These are phyloP conservation scores for Coprinellus aureogranulatus DNA, from an alignment of 768 basidiomycete species.

Conservation along the genomic window DNA sequence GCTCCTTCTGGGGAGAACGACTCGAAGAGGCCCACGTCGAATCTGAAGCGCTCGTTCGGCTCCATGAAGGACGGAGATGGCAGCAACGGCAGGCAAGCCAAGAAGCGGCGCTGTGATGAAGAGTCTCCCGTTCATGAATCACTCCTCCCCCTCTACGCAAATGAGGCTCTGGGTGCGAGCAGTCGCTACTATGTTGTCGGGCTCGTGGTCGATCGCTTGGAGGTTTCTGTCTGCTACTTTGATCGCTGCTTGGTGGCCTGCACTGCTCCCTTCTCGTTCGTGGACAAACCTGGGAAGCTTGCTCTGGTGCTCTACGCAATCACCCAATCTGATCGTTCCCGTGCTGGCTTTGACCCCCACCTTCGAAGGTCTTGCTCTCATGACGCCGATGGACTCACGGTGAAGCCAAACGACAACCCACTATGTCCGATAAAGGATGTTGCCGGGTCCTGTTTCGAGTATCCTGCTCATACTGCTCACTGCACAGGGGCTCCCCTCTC, in stretches of 20 bases:
- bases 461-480: too few relatives aligned
- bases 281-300: conserved; percentile 12
- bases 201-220: conserved; percentile 17
- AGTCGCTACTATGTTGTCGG: conserved; percentile 20
- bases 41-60: too few relatives aligned
- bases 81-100: too few relatives aligned
- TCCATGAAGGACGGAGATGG: too few relatives aligned
- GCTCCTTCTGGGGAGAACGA: too few relatives aligned
- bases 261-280: conserved; percentile 18
- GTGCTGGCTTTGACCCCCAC: conserved; percentile 18
- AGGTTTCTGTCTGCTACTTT: conserved; percentile 23
- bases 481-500: background rate
- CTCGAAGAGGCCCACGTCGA: too few relatives aligned
- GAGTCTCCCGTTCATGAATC: too few relatives aligned
- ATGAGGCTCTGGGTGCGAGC: conserved; percentile 14
- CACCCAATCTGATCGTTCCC: background rate
- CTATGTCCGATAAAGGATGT: background rate
- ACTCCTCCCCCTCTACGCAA: conserved; percentile 4
- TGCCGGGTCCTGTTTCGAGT: conserved; percentile 14
- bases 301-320: conserved; percentile 21
- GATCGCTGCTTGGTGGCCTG: conserved; percentile 23
- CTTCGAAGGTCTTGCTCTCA: conserved; percentile 5
- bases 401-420: background rate
- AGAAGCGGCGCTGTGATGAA: too few relatives aligned
- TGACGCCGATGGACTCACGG: background rate